These are phyloP conservation scores for Cordyceps militaris DNA, from an alignment of 2,329 filamentous ascomycete species.

Conservation along the genomic window DNA sequence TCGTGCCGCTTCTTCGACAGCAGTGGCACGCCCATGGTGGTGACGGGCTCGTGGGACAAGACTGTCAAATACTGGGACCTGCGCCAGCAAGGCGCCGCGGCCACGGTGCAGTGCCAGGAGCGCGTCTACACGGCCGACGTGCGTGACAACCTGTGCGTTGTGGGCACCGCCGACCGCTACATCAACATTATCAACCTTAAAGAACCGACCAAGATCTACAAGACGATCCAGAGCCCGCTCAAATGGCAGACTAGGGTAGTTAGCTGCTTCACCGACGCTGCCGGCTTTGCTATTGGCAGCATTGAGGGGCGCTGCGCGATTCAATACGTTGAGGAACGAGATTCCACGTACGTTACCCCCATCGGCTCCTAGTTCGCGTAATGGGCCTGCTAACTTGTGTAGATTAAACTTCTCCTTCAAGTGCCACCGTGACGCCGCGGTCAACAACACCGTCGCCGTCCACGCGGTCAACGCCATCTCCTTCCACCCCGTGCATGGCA, in stretches of 20 bases:
- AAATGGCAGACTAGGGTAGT: constrained; percentile 98
- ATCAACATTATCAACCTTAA: constrained; percentile 92
- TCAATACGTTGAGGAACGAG: constrained; percentile 96
- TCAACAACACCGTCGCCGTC: constrained; percentile 75
- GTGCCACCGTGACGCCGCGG: constrained; percentile 80
- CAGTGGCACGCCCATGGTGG: constrained; percentile 68
- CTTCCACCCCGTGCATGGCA: constrained; percentile 93
- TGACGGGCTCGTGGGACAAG: constrained; percentile 91
- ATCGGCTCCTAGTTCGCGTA: background rate
- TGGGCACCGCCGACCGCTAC: constrained; percentile 90
- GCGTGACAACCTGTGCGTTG: constrained; percentile 77
- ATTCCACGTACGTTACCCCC: constrained; percentile 51
- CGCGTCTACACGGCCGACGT: constrained; percentile 90
- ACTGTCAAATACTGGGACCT: constrained; percentile 86
- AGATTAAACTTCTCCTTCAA: constrained; percentile 98
- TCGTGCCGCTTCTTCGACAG: constrained; percentile 71
- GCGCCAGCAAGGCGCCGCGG: constrained; percentile 57
- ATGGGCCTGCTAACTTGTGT: constrained; percentile 8
- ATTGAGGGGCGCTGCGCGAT: constrained; percentile 97
- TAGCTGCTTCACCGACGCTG: constrained; percentile 87
- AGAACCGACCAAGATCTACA: constrained; percentile 86
- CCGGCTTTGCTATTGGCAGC: constrained; percentile 88
- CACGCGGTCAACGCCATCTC: constrained; percentile 96
- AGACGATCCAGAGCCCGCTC: constrained; percentile 88
- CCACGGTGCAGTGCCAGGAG: constrained; percentile 61